Evolutionary conservation across 352 stramenopile genomes (phyloP).

Genomic region (Globisporangium acanthophoron): DNA sequence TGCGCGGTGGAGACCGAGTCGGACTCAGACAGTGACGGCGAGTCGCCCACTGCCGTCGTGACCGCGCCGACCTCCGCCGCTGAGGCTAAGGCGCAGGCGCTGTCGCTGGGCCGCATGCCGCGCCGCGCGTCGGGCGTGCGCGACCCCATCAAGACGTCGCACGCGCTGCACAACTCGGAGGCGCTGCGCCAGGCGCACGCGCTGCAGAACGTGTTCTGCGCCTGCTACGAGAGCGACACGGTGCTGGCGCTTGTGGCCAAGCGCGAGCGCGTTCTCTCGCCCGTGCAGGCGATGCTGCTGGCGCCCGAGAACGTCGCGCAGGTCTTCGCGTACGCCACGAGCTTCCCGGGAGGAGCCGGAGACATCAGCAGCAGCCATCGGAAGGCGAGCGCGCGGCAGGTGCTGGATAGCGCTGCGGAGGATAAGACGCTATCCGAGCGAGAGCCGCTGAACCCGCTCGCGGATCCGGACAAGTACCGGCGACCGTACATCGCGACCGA

Average conservation of each 20-base stretch:
- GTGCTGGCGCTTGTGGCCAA: constrained; percentile 56
- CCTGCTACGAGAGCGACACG: constrained; percentile 69
- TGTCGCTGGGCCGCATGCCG: constrained; percentile 13
- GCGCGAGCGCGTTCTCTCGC: constrained; percentile 52
- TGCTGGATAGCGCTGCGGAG: background rate
- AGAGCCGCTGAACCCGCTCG: constrained; percentile 8
- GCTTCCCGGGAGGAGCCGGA: constrained; percentile 5
- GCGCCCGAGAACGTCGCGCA: constrained; percentile 49
- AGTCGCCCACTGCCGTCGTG: constrained; percentile 10
- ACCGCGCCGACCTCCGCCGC: constrained; percentile 34
- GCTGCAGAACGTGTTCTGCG: constrained; percentile 73
- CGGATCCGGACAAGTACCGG: constrained; percentile 45
- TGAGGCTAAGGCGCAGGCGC: constrained; percentile 1
- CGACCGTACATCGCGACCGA: constrained; percentile 56
- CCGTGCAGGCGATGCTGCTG: constrained; percentile 61
- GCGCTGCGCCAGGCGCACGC: constrained; percentile 47
- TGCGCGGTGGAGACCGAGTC: constrained; percentile 66
- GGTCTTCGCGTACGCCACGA: constrained; percentile 61
- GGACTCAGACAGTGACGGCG: constrained; percentile 49
- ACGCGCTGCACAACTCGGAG: constrained; percentile 70
- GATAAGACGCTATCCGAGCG: background rate
- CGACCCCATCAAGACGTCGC: constrained; percentile 57
- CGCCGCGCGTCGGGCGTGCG: constrained; percentile 32
- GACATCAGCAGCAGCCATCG: constrained; percentile 5
- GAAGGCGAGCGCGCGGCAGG: constrained; percentile 4